Evolutionary conservation across 495 filamentous ascomycete genomes (phyloP), one percentile per base, ranked within the genome.

Genomic region (Aspergillus affinis): DNA sequence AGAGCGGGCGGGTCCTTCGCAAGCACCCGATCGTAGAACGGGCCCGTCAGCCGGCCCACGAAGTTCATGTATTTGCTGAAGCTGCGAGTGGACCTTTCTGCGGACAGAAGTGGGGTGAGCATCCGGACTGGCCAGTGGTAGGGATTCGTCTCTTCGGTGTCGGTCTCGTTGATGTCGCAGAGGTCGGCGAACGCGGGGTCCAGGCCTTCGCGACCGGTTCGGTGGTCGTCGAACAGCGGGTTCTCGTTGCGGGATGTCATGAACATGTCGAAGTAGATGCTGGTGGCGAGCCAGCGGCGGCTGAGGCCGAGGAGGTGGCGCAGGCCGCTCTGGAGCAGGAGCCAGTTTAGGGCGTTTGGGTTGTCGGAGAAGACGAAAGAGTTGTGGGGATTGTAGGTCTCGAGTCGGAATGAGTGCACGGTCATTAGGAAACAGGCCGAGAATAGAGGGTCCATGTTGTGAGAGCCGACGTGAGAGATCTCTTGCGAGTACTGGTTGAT

Each of bases 371-470:
- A 73, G 52, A 81, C 76, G 65, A 79, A 82, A 3, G 80, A 74
- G 58, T 69, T 48, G 54, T 65, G 70, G 0, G 79, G 74, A 57
- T 68, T 72, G 67, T 64, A 72, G 7, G 62, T 65, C 21, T 77
- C 71, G 18, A 75, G 59, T 12, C 61, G 55, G 61, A 82, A 78
- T 46, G 71, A 64, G 44, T 78, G 67, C 1, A 78, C 61, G 13
- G 69, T 75, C 54, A 82, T 61, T 30, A 77, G 64, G 20, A 80
- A 60, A 17, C 77, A 81, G 56, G 75, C 69, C 19, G 71, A 77
- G 64, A 73, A 79, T 13, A 82, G 67, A 8, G 74, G 59, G 65
- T 80, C 79, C 61, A 74, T 76, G 59, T 82, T 79, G 15, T 71
- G 19, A 13, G 61, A 55, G 13, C 65, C 58, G 21, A 79, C 63